Conservation (phyloP, 2,329 filamentous ascomycete species). For the Fusarium sp. region DNA sequence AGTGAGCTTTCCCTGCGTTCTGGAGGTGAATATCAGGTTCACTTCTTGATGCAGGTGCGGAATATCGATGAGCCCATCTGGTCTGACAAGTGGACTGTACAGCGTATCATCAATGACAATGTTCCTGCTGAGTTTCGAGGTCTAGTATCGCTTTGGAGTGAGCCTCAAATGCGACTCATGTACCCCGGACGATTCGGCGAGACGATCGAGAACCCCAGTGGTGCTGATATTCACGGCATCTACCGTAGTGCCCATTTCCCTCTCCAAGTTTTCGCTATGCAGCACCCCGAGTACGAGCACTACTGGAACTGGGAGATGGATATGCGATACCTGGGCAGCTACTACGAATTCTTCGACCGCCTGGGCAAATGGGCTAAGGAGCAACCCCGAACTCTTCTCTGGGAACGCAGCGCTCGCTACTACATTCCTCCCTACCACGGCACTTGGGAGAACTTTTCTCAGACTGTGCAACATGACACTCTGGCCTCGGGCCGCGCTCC, state of each 20-base stretch:
- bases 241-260: slow-evolving; percentile 75
- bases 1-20: slow-evolving; percentile 82
- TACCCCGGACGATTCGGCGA: slow-evolving; percentile 80
- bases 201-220: slow-evolving; percentile 69
- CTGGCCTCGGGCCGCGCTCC: slow-evolving; percentile 63
- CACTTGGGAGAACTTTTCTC: slow-evolving; percentile 77
- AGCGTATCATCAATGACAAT: slow-evolving; percentile 75
- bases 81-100: slow-evolving; percentile 80
- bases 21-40: slow-evolving; percentile 84
- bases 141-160: slow-evolving; percentile 86
- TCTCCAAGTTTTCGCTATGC: slow-evolving; percentile 72
- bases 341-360: slow-evolving; percentile 79
- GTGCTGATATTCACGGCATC: slow-evolving; percentile 74
- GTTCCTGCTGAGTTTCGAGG: slow-evolving; percentile 81
- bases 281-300: slow-evolving; percentile 73
- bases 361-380: slow-evolving; percentile 74
- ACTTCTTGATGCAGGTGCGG: slow-evolving; percentile 88
- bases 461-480: slow-evolving; percentile 72
- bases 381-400: slow-evolving; percentile 78
- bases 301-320: slow-evolving; percentile 81
- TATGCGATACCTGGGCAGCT: slow-evolving; percentile 73
- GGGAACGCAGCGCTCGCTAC: slow-evolving; percentile 82
- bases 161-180: slow-evolving; percentile 83
- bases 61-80: slow-evolving; percentile 84
- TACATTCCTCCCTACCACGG: slow-evolving; percentile 80